Percentiles rank a stretch among this genome's conserved stretches.
Conservation (phyloP, 2,329 filamentous ascomycete genomes). For the Phoma herbarum region DNA sequence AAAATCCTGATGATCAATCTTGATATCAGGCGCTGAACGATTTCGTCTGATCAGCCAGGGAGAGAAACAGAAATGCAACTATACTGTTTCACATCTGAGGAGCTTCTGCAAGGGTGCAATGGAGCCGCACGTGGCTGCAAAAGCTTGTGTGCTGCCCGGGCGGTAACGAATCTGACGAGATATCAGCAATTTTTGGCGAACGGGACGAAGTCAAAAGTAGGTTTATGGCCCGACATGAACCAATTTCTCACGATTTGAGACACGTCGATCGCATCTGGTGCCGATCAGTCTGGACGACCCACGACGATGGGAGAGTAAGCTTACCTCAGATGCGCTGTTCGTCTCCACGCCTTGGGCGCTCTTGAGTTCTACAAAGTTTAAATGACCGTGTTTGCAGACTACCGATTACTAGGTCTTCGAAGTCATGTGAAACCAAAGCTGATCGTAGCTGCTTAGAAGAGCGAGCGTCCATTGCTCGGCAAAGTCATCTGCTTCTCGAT, state of each 20-base stretch:
- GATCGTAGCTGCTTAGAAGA: conserved; percentile 1
- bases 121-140: background rate
- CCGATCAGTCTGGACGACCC: background rate
- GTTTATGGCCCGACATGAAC: background rate
- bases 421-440: background rate
- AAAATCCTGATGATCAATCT: background rate
- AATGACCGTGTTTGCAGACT: background rate
- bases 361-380: background rate
- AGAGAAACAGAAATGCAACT: background rate
- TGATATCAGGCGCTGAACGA: background rate
- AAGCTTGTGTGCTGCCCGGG: background rate
- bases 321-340: conserved; percentile 7
- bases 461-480: background rate
- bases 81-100: background rate
- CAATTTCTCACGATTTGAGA: background rate
- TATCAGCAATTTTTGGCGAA: background rate
- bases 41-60: background rate
- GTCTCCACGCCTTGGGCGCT: background rate
- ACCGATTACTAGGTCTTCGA: background rate
- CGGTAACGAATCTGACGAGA: background rate
- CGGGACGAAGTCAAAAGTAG: background rate
- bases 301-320: conserved; percentile 9
- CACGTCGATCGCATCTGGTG: background rate
- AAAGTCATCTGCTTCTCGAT: background rate
- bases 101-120: background rate